phyloP scores from a whole-genome alignment of 1,284 basidiomycete genomes.

The Heterobasidion occidentale region DNA sequence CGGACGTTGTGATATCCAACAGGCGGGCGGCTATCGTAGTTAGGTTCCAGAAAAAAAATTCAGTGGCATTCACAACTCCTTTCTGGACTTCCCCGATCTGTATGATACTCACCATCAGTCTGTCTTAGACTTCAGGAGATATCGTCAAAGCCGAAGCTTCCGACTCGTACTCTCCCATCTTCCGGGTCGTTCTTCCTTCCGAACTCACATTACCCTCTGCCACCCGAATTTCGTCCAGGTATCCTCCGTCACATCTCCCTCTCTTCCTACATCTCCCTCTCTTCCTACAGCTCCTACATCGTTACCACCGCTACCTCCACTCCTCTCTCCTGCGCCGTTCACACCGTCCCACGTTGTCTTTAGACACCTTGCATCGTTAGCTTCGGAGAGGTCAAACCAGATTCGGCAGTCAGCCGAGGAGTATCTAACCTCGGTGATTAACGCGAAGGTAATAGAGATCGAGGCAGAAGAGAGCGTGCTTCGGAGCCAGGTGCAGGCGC shows the following conservation, averaged over 20 bases:
- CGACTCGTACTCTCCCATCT: constrained; percentile 8
- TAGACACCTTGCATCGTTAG: constrained; percentile 50
- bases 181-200: constrained; percentile 10
- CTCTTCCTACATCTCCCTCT: not conserved
- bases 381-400: constrained; percentile 44
- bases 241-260: constrained; percentile 14
- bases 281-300: not conserved
- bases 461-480: constrained; percentile 47
- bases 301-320: constrained; percentile 26
- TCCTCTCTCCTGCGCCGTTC: constrained; percentile 71
- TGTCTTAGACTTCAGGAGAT: not conserved
- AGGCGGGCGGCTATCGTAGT: not conserved
- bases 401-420: constrained; percentile 52
- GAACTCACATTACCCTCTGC: constrained; percentile 16
- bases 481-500: constrained; percentile 46
- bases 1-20: not conserved
- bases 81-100: constrained; percentile 27
- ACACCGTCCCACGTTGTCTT: constrained; percentile 70
- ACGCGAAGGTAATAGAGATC: constrained; percentile 49
- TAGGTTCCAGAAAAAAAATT: not conserved
- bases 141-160: constrained; percentile 4
- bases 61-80: not conserved
- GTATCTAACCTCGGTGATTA: constrained; percentile 45
- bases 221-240: constrained; percentile 17
- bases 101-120: constrained; percentile 1